Evolutionary conservation across 2,329 filamentous ascomycete genomes (phyloP).

Genomic region (Nemania sp.): DNA sequence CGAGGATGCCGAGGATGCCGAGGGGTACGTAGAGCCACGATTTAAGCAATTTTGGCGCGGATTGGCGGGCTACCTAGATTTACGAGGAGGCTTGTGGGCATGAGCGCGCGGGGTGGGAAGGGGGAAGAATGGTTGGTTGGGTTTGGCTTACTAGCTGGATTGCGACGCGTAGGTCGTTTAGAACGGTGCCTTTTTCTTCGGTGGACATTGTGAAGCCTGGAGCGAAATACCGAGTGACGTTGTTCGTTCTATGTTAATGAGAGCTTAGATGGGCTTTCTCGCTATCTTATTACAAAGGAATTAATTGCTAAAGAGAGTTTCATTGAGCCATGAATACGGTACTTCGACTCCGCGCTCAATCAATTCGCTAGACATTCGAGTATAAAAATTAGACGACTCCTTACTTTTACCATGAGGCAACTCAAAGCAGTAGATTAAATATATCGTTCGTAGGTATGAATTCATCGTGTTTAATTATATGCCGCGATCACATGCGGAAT

Average conservation of each 20-base stretch:
- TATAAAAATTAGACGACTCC: background rate
- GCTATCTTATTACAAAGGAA: no score
- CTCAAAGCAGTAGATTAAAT: no score
- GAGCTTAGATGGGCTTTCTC: background rate
- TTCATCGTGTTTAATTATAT: no score
- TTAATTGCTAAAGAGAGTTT: no score
- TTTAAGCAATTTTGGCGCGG: constrained; percentile 43
- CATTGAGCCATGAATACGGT: background rate
- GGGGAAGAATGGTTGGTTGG: no score
- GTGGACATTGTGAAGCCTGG: background rate
- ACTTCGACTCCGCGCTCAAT: no score
- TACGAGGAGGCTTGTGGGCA: background rate
- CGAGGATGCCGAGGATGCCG: constrained; percentile 56
- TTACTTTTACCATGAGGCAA: background rate
- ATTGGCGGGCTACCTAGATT: constrained; percentile 40
- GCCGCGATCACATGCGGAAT: background rate
- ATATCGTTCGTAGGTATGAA: background rate
- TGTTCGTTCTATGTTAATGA: background rate
- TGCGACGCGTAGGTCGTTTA: constrained; percentile 16
- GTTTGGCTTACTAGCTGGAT: constrained; percentile 16
- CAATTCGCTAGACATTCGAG: background rate
- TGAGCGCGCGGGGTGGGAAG: background rate
- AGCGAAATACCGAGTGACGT: background rate
- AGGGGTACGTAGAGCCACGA: constrained; percentile 66
- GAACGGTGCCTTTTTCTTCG: constrained; percentile 3